Conservation (phyloP, 805 yeast species). For the Monosporozyma siamensis region DNA sequence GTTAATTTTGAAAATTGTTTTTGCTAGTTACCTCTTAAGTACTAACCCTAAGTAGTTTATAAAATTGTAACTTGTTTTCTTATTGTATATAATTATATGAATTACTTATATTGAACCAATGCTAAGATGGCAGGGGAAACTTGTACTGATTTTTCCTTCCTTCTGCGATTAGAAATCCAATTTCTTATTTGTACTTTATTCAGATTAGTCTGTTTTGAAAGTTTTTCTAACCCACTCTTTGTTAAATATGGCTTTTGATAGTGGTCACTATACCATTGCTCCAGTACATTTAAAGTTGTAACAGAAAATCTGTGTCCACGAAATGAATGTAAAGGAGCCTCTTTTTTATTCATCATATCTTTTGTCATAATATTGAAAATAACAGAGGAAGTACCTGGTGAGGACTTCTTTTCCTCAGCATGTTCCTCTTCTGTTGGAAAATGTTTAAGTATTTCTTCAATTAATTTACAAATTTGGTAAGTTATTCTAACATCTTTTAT, state of each 20-base stretch:
- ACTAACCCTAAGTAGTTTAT: conserved; percentile 5
- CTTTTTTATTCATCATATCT: conserved; percentile 9
- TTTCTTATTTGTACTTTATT: conserved; percentile 20
- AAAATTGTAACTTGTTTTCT: too few species aligned
- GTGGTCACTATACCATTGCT: conserved; percentile 14
- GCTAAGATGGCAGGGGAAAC: conserved; percentile 11
- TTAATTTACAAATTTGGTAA: conserved; percentile 9
- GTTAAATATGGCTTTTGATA: conserved; percentile 15
- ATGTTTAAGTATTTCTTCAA: conserved; percentile 6
- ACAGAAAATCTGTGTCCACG: conserved; percentile 17
- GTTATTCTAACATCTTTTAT: conserved; percentile 7
- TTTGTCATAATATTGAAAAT: conserved; percentile 14
- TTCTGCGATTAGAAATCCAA: conserved; percentile 23
- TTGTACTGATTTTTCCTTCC: conserved; percentile 14
- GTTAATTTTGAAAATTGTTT: neutral
- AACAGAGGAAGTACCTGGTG: neutral
- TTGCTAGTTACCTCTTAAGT: neutral
- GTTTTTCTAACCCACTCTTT: conserved; percentile 5
- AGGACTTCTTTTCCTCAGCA: neutral
- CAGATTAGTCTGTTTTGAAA: conserved; percentile 11
- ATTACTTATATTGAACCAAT: conserved; percentile 5
- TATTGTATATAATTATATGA: neutral
- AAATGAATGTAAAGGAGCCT: conserved; percentile 7
- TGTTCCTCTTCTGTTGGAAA: neutral
- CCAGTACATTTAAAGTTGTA: conserved; percentile 9